A percentile compares a stretch with the other conserved stretches of the same genome.
Conservation (phyloP, 2,329 filamentous ascomycete genomes). For the Fusarium sp. region DNA sequence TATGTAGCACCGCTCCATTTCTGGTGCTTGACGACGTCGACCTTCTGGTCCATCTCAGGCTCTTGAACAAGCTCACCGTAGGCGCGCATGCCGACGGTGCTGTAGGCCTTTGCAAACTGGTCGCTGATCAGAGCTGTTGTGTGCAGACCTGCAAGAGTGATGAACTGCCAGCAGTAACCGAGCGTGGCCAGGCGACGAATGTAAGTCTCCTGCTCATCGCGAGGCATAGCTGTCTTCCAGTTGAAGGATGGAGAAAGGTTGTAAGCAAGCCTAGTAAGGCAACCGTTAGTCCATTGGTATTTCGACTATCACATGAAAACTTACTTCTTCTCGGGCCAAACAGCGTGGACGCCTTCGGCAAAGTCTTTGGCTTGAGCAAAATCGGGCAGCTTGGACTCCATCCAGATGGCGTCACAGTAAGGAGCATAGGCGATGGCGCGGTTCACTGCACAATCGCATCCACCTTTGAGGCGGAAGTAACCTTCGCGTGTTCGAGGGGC, state of each 20-base stretch:
- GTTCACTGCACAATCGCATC: slow-evolving; percentile 91
- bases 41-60: slow-evolving; percentile 89
- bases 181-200: slow-evolving; percentile 87
- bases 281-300: slow-evolving; percentile 34
- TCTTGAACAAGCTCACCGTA: slow-evolving; percentile 98
- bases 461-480: slow-evolving; percentile 92
- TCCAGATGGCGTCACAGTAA: slow-evolving; percentile 97
- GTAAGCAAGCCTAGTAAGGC: slow-evolving; percentile 80
- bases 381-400: slow-evolving; percentile 98
- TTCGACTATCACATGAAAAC: slow-evolving; percentile 48
- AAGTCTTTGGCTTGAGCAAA: slow-evolving; percentile 93
- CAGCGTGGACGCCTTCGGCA: slow-evolving; percentile 90
- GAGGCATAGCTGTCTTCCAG: slow-evolving; percentile 97
- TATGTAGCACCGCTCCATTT: slow-evolving; percentile 98
- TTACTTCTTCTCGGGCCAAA: slow-evolving; percentile 96
- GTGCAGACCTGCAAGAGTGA: slow-evolving; percentile 97
- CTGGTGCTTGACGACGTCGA: slow-evolving; percentile 98
- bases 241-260: slow-evolving; percentile 99
- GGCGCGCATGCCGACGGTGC: slow-evolving; percentile 88
- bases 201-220: slow-evolving; percentile 95
- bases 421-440: slow-evolving; percentile 91
- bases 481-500: slow-evolving; percentile 92
- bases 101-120: slow-evolving; percentile 86
- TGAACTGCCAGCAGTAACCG: slow-evolving; percentile 99
- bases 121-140: slow-evolving; percentile 93